Percentiles rank a stretch among this genome's conserved stretches.
Evolutionary conservation across 305 asterid species (phyloP).

Genomic region (Plantago lanceolata): DNA sequence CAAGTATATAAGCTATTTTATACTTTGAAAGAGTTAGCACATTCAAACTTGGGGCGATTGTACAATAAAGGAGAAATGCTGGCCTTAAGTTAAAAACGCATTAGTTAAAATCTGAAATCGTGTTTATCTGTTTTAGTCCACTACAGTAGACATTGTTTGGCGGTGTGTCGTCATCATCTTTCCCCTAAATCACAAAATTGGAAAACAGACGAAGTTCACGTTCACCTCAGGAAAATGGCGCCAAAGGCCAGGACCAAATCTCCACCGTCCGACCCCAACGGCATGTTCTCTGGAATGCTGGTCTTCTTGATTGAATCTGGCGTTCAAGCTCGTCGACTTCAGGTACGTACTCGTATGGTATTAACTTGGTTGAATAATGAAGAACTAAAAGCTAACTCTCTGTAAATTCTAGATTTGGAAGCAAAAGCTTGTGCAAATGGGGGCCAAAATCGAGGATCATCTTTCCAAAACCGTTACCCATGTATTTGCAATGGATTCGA

Average conservation of each 20-base stretch:
- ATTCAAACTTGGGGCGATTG: too few species aligned
- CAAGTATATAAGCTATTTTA: too few species aligned
- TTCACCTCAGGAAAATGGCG: conserved; percentile 51
- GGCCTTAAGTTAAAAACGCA: too few species aligned
- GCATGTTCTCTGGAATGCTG: conserved; percentile 67
- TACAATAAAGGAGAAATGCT: too few species aligned
- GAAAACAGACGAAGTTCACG: conserved; percentile 8
- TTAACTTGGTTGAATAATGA: background rate
- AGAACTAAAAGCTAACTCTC: background rate
- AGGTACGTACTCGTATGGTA: conserved; percentile 39
- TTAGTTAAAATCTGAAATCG: too few species aligned
- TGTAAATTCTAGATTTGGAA: conserved; percentile 69
- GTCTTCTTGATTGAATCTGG: conserved; percentile 51
- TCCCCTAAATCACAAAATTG: conserved; percentile 9
- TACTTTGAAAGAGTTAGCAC: too few species aligned
- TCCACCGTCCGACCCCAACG: conserved; percentile 62
- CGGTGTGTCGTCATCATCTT: background rate
- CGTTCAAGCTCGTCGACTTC: conserved; percentile 65
- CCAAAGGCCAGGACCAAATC: conserved; percentile 58
- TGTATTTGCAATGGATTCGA: conserved; percentile 57
- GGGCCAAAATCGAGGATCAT: conserved; percentile 50
- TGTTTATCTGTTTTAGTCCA: background rate
- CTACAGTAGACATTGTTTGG: background rate
- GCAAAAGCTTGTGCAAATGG: conserved; percentile 79
- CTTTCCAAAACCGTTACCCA: conserved; percentile 58